A percentile compares a stretch with the other conserved stretches of the same genome.
phyloP scores from a whole-genome alignment of 768 basidiomycete species.

The Xerocomus brunneocitrinus region DNA sequence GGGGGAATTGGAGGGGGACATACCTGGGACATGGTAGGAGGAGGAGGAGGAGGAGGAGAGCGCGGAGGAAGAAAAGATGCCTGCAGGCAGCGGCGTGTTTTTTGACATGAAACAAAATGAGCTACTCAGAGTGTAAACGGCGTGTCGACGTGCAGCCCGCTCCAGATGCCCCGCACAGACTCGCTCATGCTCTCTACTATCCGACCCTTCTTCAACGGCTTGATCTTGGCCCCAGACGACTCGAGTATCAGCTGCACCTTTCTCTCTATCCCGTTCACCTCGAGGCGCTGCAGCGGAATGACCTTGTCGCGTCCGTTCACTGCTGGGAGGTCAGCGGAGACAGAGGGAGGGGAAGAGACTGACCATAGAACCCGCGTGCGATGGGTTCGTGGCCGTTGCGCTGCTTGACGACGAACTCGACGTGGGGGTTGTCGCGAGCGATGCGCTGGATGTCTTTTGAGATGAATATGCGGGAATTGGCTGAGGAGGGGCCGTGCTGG shows the following conservation, averaged over 20 bases:
- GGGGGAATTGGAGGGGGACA: not conserved
- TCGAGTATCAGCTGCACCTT: slow-evolving; percentile 84
- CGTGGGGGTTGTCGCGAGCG: slow-evolving; percentile 72
- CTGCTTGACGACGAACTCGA: slow-evolving; percentile 80
- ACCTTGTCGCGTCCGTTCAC: slow-evolving; percentile 89
- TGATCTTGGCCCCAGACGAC: slow-evolving; percentile 83
- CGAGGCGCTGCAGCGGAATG: slow-evolving; percentile 70
- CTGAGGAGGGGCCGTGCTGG: slow-evolving; percentile 74
- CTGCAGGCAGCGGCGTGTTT: slow-evolving; percentile 33
- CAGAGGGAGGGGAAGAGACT: not conserved
- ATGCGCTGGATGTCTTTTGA: slow-evolving; percentile 56
- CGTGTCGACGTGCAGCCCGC: slow-evolving; percentile 76
- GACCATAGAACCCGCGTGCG: slow-evolving; percentile 79
- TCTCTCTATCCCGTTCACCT: slow-evolving; percentile 66
- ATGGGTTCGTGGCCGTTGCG: slow-evolving; percentile 74
- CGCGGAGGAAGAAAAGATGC: slow-evolving; percentile 8
- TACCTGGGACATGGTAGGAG: slow-evolving; percentile 5
- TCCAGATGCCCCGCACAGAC: slow-evolving; percentile 85
- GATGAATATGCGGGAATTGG: slow-evolving; percentile 67
- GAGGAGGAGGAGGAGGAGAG: slow-evolving; percentile 5
- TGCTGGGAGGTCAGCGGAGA: slow-evolving; percentile 31
- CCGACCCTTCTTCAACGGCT: slow-evolving; percentile 59
- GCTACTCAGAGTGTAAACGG: slow-evolving; percentile 48
- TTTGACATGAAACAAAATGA: slow-evolving; percentile 18
- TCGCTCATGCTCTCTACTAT: slow-evolving; percentile 76